phyloP scores from a whole-genome alignment of 192 early-diverging fungal genomes.

The Piromyces sp. region DNA sequence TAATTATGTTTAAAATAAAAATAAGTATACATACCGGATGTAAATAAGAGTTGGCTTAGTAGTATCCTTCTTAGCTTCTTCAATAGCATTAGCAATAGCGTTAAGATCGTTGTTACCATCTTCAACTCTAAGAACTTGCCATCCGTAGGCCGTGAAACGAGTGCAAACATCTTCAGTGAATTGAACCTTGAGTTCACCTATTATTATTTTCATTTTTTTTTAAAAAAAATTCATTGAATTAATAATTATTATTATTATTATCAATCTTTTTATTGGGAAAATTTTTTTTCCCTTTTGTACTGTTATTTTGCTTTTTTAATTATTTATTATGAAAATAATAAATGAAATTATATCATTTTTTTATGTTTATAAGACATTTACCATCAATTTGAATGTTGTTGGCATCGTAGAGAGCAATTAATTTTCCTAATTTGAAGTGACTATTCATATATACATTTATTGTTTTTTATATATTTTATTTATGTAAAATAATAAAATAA shows the following conservation, averaged over 20 bases:
- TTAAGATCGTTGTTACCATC: slow-evolving; percentile 71
- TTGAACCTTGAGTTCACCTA: slow-evolving; percentile 28
- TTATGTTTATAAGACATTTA: slow-evolving; percentile 52
- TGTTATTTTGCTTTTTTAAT: no score
- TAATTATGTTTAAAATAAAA: not conserved
- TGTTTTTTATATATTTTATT: no score
- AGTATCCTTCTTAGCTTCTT: slow-evolving; percentile 61
- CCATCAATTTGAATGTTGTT: slow-evolving; percentile 95
- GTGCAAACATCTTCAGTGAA: slow-evolving; percentile 84
- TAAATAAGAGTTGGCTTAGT: slow-evolving; percentile 81
- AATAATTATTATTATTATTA: no score
- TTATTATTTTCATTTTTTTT: no score
- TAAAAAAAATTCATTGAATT: no score
- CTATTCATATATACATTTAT: no score
- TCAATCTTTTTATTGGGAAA: no score
- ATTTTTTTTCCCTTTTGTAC: no score
- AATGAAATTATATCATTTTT: no score
- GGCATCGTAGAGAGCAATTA: slow-evolving; percentile 89
- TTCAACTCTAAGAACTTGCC: slow-evolving; percentile 36
- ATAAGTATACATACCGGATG: slow-evolving; percentile 15
- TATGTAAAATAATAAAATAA: no score
- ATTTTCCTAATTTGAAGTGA: slow-evolving; percentile 78
- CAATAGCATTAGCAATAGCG: slow-evolving; percentile 54
- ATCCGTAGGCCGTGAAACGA: slow-evolving; percentile 84
- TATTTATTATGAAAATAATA: no score